Percentiles rank a stretch among this genome's conserved stretches.
Conservation (phyloP, 192 early-diverging fungal genomes). For the Backusella circina region DNA sequence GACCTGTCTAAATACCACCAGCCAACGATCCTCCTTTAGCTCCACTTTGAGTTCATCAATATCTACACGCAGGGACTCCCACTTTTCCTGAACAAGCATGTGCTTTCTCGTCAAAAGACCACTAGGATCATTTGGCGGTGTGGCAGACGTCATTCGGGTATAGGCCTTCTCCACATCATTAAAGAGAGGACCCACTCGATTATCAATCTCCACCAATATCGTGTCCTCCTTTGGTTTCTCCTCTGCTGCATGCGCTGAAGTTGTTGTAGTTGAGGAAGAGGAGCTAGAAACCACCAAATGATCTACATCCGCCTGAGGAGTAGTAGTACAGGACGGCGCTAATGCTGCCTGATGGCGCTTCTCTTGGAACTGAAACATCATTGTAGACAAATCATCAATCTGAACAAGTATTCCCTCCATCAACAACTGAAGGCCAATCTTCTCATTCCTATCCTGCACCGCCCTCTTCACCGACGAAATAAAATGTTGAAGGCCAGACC, state of each 20-base stretch:
- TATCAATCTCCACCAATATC: slow-evolving; percentile 44
- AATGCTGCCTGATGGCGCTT: slow-evolving; percentile 18
- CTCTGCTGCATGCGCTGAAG: not conserved
- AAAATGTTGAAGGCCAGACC: slow-evolving; percentile 52
- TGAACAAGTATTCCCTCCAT: slow-evolving; percentile 41
- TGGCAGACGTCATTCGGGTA: slow-evolving; percentile 26
- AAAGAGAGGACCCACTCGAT: slow-evolving; percentile 47
- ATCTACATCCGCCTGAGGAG: not conserved
- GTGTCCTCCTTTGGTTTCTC: slow-evolving; percentile 25
- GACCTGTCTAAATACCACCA: slow-evolving; percentile 49
- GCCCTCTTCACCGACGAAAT: slow-evolving; percentile 51
- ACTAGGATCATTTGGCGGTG: slow-evolving; percentile 28
- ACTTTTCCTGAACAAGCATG: slow-evolving; percentile 37
- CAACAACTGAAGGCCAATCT: slow-evolving; percentile 20
- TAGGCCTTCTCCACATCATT: slow-evolving; percentile 43
- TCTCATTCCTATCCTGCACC: slow-evolving; percentile 37
- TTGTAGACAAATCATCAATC: slow-evolving; percentile 38
- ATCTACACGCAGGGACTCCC: slow-evolving; percentile 49
- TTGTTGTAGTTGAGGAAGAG: not conserved
- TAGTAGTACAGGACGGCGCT: not conserved
- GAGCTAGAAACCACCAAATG: not conserved
- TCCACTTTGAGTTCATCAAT: slow-evolving; percentile 55
- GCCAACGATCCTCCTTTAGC: slow-evolving; percentile 56
- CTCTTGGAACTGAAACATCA: slow-evolving; percentile 47
- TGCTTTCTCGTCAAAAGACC: slow-evolving; percentile 30